Evolutionary conservation across 345 rosid genomes (phyloP), one percentile per base, ranked within the genome.

Genomic region (Moringa oleifera): DNA sequence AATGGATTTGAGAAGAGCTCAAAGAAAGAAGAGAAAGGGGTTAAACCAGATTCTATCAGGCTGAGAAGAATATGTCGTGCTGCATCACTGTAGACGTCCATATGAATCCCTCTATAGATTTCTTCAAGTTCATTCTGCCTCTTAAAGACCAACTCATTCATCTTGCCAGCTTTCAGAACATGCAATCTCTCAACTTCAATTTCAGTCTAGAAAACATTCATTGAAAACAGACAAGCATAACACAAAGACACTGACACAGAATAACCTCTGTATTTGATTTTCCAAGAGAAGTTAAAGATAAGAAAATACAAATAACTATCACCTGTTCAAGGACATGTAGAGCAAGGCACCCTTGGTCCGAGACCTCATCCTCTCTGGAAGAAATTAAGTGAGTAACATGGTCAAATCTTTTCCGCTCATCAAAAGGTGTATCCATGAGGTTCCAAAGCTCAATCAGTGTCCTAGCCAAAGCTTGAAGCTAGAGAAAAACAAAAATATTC

Each of bases 121-220:
- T 82, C 89, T 75, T 86, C 97, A 64, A 86, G 86, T 75, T 83
- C 92, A 70, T 36, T 73, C 76, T 86, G 98, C 79, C 89, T 82
- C 86, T 83, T 90, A 59, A 90, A 74, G 18, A 88, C 79, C 73
- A 93, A 73, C 67, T 90, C 95, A 68, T 86, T 90, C 95, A 86
- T 85, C 78, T 86, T 93, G 69, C 90, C 78, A 64, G 76, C 82
- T 80, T 90, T 93, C 25, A 83, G 73, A 52, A 68, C 62, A 73
- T 83, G 83, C 72, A 88, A 63, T 60, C 90, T 73, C 72, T 78
- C 87, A 70, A 85, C 86, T 77, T 90, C 89, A 58, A 83, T 73
- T 66, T 80, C 90, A 21, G 71, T 73, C 98, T 90, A 68, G 60
- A 28, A 75, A 46, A 21, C 58, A 54, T 37, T 52, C 19, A 51